Evolutionary conservation across 352 stramenopile genomes (phyloP).

Genomic region (Paralagenidium karlingii): DNA sequence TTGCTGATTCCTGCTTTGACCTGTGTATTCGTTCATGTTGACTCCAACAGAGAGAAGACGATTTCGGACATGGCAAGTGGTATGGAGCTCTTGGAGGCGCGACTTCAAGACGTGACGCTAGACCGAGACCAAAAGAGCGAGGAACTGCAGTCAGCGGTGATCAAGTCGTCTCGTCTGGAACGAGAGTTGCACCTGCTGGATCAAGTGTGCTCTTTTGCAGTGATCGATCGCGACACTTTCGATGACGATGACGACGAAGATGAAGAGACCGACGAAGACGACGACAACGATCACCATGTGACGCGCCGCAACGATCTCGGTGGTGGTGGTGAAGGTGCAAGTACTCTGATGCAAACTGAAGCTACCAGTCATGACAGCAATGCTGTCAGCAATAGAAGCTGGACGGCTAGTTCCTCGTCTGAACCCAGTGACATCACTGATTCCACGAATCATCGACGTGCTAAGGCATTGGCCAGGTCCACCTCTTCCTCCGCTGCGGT

Average conservation of each 20-base stretch:
- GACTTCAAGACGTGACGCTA: background rate
- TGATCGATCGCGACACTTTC: slow-evolving; percentile 51
- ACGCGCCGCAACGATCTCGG: background rate
- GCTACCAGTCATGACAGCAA: slow-evolving; percentile 12
- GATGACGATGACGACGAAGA: slow-evolving; percentile 42
- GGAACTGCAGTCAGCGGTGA: slow-evolving; percentile 39
- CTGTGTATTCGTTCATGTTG: background rate
- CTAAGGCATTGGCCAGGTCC: background rate
- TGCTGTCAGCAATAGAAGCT: slow-evolving; percentile 36
- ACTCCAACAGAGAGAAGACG: background rate
- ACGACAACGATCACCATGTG: background rate
- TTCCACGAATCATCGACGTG: background rate
- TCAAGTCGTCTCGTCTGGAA: slow-evolving; percentile 53
- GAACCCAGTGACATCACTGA: too few species aligned
- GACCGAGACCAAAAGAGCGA: slow-evolving; percentile 17
- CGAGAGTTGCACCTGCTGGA: slow-evolving; percentile 64
- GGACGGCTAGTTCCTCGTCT: too few species aligned
- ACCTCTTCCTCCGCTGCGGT: background rate
- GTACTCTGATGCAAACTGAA: background rate
- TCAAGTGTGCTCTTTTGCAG: slow-evolving; percentile 50
- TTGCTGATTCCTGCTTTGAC: too few species aligned
- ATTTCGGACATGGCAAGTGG: background rate
- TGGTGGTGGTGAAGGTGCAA: background rate
- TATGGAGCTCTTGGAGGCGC: background rate
- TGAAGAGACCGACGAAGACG: slow-evolving; percentile 9